phyloP scores from a whole-genome alignment of 108 stramenopile species.

The Epipyxis sp. region DNA sequence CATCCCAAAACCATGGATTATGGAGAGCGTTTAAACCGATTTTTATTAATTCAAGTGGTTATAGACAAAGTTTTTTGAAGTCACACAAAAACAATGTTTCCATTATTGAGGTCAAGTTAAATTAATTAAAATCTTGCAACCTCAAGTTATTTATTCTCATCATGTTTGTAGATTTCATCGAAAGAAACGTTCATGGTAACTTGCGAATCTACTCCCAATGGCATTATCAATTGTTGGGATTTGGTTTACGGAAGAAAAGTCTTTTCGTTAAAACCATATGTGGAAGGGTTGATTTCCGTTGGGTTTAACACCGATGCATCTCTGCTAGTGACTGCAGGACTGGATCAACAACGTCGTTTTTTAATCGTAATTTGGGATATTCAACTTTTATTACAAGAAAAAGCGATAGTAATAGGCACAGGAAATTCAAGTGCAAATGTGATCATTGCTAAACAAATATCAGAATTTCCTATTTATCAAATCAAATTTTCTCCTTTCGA shows the following conservation, averaged over 20 bases:
- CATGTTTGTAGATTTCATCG: not conserved
- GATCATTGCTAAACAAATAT: conserved; percentile 49
- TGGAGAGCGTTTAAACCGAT: not conserved
- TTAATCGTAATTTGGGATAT: conserved; percentile 52
- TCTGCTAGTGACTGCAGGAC: conserved; percentile 15
- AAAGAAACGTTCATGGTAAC: not conserved
- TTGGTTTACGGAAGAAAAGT: not conserved
- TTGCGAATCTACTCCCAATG: not conserved
- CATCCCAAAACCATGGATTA: not conserved
- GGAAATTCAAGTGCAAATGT: not conserved
- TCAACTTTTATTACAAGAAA: conserved; percentile 30
- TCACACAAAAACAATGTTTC: not conserved
- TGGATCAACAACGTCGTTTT: not conserved
- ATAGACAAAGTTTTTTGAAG: conserved; percentile 3
- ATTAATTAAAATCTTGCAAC: not conserved
- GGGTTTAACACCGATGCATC: not conserved
- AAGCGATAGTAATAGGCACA: conserved; percentile 22
- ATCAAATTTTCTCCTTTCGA: conserved; percentile 39
- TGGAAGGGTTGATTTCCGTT: not conserved
- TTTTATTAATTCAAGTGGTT: not conserved
- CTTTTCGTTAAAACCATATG: not conserved
- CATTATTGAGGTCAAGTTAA: not conserved
- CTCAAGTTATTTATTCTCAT: not conserved
- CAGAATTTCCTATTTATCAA: conserved; percentile 41
- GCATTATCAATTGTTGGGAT: conserved; percentile 19